Evolutionary conservation across 495 filamentous ascomycete genomes (phyloP).

Genomic region (Thozetella sp.): DNA sequence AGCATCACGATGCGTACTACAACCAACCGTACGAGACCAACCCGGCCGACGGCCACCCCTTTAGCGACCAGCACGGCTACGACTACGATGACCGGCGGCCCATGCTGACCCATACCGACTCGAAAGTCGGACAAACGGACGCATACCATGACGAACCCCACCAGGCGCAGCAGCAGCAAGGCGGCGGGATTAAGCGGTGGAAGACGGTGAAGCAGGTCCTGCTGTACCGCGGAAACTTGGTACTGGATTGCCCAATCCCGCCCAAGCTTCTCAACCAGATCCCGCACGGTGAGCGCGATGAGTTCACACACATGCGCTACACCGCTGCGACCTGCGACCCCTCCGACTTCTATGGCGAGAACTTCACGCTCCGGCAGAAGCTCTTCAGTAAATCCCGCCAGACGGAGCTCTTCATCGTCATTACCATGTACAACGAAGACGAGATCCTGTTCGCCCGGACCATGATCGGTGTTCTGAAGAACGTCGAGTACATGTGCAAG

Average conservation of each 20-base stretch:
- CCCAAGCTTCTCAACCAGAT: slow-evolving; percentile 84
- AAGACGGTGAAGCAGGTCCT: slow-evolving; percentile 99
- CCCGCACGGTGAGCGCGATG: slow-evolving; percentile 88
- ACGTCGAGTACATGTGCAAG: slow-evolving; percentile 96
- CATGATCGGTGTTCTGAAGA: slow-evolving; percentile 97
- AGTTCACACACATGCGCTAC: slow-evolving; percentile 99
- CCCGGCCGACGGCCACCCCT: slow-evolving; percentile 58
- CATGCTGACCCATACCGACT: slow-evolving; percentile 50
- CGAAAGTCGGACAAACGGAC: slow-evolving; percentile 38
- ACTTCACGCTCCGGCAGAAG: slow-evolving; percentile 92
- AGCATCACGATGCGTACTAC: slow-evolving; percentile 86
- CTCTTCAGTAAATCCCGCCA: slow-evolving; percentile 91
- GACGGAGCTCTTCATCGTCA: slow-evolving; percentile 95
- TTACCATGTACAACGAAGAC: slow-evolving; percentile 99
- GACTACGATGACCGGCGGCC: slow-evolving; percentile 48
- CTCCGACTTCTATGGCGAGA: slow-evolving; percentile 78
- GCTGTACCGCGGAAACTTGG: slow-evolving; percentile 94
- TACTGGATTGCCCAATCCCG: slow-evolving; percentile 95
- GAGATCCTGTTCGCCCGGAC: slow-evolving; percentile 95
- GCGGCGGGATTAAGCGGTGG: slow-evolving; percentile 77
- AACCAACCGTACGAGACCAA: slow-evolving; percentile 78
- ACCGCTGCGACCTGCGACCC: slow-evolving; percentile 97
- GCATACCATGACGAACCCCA: slow-evolving; percentile 48
- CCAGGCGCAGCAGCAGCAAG: slow-evolving; percentile 56
- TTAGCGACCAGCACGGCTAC: slow-evolving; percentile 20